Base-by-base conservation (phyloP, 73 alveolate genomes). In the Breviolum minutum region DNA sequence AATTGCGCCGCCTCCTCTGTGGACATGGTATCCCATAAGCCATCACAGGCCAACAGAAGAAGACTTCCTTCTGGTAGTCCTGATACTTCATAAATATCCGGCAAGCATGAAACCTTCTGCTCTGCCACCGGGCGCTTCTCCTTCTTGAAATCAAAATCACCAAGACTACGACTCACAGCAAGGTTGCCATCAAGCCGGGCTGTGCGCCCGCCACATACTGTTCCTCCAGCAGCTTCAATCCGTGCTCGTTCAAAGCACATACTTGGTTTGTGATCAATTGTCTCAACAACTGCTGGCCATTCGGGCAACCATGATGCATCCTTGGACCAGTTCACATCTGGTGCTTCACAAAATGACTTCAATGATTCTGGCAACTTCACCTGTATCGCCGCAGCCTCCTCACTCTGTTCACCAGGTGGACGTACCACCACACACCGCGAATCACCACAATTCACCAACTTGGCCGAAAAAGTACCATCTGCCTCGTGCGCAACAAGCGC, bases 351-450 rank as follows among this genome's bases (percentile, higher is more conserved):
- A 71, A 90, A 90, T 2, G 97, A 71, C 63, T 90, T 77, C 97
- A 90, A 77, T 24, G 97, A 90, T 24, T 71, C 70, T 60, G 97
- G 97, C 88, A 90, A 90, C 66, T 90, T 90, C 88, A 90, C 87
- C 60, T 90, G 64, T 30, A 90, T 73, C 62, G 73, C 60, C 13
- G 87, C 87, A 63, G 32, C 96, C 20, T n/a, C n/a, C 73, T 61
- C 76, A 12, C 48, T 86, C 22, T 89, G 73, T 76, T 90, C 97
- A 61, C 60, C 97, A 62, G 97, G 97, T 32, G 97, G 88, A 64
- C 79, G 97, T 74, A 90, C 79, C n/a, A 90, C 97, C 97, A 90
- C 97, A 64, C 97, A 90, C 97, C 97, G 82, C 71, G 97, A 90
- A 64, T 90, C 97, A 61, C 97, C 97, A 48, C 97, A 90, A 63